A percentile compares a stretch with the other conserved stretches of the same genome.
Conservation (phyloP, 441 rosid genomes). For the Isatis lusitanica region DNA sequence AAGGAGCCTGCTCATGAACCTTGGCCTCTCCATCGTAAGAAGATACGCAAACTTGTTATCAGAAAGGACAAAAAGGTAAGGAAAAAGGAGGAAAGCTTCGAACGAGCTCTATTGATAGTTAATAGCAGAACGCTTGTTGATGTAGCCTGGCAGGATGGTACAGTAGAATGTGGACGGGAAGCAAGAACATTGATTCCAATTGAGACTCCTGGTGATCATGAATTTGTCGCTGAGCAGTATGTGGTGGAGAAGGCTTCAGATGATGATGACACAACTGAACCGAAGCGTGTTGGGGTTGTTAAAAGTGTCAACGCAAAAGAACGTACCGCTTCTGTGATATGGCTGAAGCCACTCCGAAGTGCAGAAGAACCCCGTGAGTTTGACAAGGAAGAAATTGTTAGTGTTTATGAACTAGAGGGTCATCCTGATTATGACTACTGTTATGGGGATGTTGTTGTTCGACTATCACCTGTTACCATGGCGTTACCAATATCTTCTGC, state of each 20-base stretch:
- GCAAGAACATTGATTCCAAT: slow-evolving; percentile 75
- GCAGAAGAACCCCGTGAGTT: slow-evolving; percentile 86
- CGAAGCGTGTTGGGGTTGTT: slow-evolving; percentile 80
- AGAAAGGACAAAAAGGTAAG: slow-evolving; percentile 80
- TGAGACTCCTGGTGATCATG: slow-evolving; percentile 97
- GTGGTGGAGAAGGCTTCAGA: slow-evolving; percentile 88
- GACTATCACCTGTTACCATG: slow-evolving; percentile 67
- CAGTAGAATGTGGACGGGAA: slow-evolving; percentile 49
- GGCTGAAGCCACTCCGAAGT: slow-evolving; percentile 75
- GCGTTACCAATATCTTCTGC: slow-evolving; percentile 40
- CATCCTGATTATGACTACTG: slow-evolving; percentile 98
- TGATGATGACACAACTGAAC: slow-evolving; percentile 64
- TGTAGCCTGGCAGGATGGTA: slow-evolving; percentile 96
- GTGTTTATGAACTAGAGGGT: slow-evolving; percentile 92
- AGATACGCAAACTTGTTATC: slow-evolving; percentile 78
- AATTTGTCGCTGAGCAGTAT: slow-evolving; percentile 89
- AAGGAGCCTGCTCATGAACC: slow-evolving; percentile 72
- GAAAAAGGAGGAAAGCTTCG: slow-evolving; percentile 87
- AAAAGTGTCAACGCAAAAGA: slow-evolving; percentile 93
- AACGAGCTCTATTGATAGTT: slow-evolving; percentile 73
- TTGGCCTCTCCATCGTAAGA: slow-evolving; percentile 89
- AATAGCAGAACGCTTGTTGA: slow-evolving; percentile 70
- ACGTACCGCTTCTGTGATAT: slow-evolving; percentile 82
- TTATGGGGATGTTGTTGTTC: slow-evolving; percentile 92
- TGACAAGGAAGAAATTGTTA: slow-evolving; percentile 85